phyloP scores from a whole-genome alignment of 768 basidiomycete genomes.

The Gloeostereum incarnatum region DNA sequence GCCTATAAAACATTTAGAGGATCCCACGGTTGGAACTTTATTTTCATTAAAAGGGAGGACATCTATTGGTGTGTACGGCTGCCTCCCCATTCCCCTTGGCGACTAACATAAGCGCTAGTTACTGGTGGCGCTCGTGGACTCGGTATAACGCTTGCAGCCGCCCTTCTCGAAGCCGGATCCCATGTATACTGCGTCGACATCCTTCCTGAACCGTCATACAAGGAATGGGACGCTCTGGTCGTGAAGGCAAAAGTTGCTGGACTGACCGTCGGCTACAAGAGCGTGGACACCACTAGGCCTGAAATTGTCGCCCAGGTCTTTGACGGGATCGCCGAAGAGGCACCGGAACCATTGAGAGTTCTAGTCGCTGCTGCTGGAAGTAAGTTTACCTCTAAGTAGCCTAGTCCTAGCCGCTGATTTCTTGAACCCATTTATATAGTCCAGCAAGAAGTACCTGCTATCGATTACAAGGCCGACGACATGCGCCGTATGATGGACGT shows the following conservation, averaged over 20 bases:
- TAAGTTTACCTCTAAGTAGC: background rate
- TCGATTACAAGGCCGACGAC: slow-evolving; percentile 47
- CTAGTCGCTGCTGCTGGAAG: slow-evolving; percentile 3
- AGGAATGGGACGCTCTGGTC: background rate
- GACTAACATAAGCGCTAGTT: too few species aligned
- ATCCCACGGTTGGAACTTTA: background rate
- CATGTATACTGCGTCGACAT: slow-evolving; percentile 5
- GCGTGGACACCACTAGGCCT: background rate
- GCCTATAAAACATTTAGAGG: background rate
- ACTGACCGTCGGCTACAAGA: background rate
- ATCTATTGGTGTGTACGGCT: too few species aligned
- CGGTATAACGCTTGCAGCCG: slow-evolving; percentile 2
- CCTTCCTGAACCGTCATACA: background rate
- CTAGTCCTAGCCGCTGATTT: too few species aligned
- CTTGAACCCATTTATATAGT: too few species aligned
- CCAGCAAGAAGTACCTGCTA: too few species aligned
- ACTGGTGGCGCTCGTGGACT: slow-evolving; percentile 4
- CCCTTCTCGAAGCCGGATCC: slow-evolving; percentile 1
- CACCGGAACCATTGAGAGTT: background rate
- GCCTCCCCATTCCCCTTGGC: too few species aligned
- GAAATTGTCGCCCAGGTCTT: background rate
- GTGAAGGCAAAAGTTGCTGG: background rate
- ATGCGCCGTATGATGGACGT: slow-evolving; percentile 48
- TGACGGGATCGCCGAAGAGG: slow-evolving; percentile 1
- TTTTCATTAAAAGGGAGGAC: slow-evolving; percentile 1